These are phyloP conservation scores for Discostella stelligera DNA, from an alignment of 352 stramenopile genomes.

Conservation along the genomic window DNA sequence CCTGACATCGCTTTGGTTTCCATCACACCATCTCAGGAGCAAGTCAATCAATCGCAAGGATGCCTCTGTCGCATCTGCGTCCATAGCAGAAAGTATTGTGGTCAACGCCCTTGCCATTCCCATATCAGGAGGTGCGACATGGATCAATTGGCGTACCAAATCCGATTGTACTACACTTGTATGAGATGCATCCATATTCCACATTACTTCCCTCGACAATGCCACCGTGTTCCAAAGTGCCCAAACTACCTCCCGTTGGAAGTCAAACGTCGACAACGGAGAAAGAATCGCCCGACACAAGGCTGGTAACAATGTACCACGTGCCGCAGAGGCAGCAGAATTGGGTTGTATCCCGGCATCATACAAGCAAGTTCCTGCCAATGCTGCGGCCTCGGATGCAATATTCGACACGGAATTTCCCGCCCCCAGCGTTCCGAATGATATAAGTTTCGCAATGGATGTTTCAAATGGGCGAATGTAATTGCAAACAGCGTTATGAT, in stretches of 20 bases:
- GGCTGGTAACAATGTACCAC: constrained; percentile 18
- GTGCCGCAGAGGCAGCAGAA: neutral
- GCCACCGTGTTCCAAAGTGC: constrained; percentile 25
- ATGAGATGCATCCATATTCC: neutral
- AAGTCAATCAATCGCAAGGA: constrained; percentile 26
- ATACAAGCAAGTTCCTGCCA: constrained; percentile 15
- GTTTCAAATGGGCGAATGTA: neutral
- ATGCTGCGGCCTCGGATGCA: constrained; percentile 19
- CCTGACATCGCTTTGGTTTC: neutral
- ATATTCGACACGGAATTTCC: constrained; percentile 12
- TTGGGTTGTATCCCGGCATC: constrained; percentile 3
- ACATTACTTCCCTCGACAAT: neutral
- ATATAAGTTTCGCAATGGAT: constrained; percentile 23
- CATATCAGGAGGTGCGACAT: constrained; percentile 4
- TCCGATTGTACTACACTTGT: neutral
- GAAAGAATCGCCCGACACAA: constrained; percentile 11
- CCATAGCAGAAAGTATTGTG: constrained; percentile 1
- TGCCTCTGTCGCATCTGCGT: constrained; percentile 22
- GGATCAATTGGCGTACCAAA: constrained; percentile 9
- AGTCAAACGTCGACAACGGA: constrained; percentile 22
- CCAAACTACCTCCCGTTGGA: constrained; percentile 29
- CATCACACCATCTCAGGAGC: constrained; percentile 10
- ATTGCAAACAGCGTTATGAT: neutral
- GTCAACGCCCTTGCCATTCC: constrained; percentile 14
- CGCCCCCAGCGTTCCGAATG: constrained; percentile 16